Evolutionary conservation across 192 early-diverging fungal species (phyloP).

Genomic region (Paraglomus occultum): DNA sequence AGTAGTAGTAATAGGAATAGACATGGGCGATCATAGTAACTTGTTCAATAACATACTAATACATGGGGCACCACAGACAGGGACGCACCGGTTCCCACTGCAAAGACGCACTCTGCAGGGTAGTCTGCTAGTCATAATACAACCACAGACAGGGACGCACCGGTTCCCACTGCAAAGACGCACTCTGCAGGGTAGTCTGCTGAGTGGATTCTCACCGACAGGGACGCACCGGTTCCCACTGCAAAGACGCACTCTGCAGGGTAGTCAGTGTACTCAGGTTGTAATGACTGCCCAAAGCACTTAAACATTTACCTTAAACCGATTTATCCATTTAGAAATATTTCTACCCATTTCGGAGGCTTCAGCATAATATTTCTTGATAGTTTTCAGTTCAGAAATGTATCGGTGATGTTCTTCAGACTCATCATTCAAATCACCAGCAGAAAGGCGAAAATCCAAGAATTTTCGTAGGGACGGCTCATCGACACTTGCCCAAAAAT

Average conservation of each 20-base stretch:
- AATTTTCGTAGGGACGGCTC: conserved; percentile 22
- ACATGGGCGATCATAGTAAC: no score
- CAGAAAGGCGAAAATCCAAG: conserved; percentile 18
- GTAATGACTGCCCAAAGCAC: neutral
- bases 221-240: no score
- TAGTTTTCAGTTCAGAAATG: conserved; percentile 16
- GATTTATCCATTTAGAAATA: conserved; percentile 21
- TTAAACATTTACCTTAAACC: conserved; percentile 26
- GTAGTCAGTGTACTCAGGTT: conserved; percentile 25
- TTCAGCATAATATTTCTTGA: conserved; percentile 25
- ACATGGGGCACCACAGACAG: no score
- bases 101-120: conserved; percentile 3
- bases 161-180: neutral
- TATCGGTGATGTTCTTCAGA: conserved; percentile 21
- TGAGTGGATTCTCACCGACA: no score
- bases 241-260: neutral
- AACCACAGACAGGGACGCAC: no score
- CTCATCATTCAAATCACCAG: conserved; percentile 23
- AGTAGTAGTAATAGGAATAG: no score
- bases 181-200: conserved; percentile 18
- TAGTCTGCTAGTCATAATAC: no score
- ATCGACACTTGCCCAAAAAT: conserved; percentile 18
- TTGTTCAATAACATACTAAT: no score
- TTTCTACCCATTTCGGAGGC: conserved; percentile 10
- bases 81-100: no score